Percentiles rank a stretch among this genome's conserved stretches.
Evolutionary conservation across 768 basidiomycete genomes (phyloP).

Genomic region (Macrolepiota fuliginosa): DNA sequence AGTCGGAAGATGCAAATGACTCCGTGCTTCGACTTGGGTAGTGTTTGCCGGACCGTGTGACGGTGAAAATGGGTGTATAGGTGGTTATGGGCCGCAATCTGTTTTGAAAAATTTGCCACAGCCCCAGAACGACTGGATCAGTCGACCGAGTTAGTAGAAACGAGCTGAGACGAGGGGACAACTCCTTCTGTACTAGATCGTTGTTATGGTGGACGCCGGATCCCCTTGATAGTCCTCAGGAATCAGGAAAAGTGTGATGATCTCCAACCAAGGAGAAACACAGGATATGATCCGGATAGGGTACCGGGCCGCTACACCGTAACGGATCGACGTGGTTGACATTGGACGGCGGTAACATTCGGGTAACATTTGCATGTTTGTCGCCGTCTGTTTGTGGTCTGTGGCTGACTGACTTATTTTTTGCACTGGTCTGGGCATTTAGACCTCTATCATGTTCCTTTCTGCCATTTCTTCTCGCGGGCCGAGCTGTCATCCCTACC

Average conservation of each 20-base stretch:
- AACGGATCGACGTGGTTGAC: slow-evolving; percentile 3
- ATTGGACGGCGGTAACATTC: neutral
- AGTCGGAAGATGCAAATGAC: slow-evolving; percentile 2
- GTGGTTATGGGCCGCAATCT: neutral
- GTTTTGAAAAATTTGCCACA: slow-evolving; percentile 7
- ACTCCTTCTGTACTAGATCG: neutral
- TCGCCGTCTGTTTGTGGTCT: slow-evolving; percentile 2
- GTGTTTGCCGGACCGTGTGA: neutral
- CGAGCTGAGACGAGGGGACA: neutral
- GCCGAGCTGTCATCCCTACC: slow-evolving; percentile 1
- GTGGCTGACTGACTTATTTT: slow-evolving; percentile 3
- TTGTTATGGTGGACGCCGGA: neutral
- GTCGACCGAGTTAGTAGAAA: too few species aligned
- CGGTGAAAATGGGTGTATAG: neutral
- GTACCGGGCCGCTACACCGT: neutral
- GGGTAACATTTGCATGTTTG: neutral
- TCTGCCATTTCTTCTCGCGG: neutral
- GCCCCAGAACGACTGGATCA: neutral
- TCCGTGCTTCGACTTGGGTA: neutral
- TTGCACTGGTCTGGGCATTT: neutral
- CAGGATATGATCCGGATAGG: neutral
- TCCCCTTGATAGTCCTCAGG: neutral
- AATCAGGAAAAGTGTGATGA: too few species aligned
- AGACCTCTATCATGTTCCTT: neutral
- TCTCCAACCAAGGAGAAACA: too few species aligned